These are phyloP conservation scores for Rubia occidens DNA, from an alignment of 305 asterid genomes.

Conservation along the genomic window DNA sequence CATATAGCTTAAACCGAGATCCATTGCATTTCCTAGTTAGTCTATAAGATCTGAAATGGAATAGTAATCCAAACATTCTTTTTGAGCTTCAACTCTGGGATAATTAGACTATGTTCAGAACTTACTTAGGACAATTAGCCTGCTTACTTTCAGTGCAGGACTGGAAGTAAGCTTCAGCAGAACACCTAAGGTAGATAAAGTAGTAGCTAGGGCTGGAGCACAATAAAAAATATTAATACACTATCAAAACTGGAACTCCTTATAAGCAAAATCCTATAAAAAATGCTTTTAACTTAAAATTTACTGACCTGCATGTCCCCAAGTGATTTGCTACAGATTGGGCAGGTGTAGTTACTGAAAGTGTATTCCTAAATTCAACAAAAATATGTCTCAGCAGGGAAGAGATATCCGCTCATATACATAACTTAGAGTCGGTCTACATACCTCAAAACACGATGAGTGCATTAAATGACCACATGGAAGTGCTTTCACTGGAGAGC, in stretches of 20 bases:
- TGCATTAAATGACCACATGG: slow-evolving; percentile 93
- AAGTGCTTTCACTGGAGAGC: slow-evolving; percentile 72
- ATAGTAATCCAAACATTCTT: background rate
- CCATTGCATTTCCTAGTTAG: background rate
- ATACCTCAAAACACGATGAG: slow-evolving; percentile 80
- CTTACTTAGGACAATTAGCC: background rate
- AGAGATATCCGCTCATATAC: background rate
- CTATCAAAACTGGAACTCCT: background rate
- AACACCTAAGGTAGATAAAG: background rate
- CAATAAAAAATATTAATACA: background rate
- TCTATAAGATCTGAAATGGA: background rate
- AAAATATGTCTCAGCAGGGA: slow-evolving; percentile 20
- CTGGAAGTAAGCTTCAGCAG: background rate
- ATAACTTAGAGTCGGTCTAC: slow-evolving; percentile 8
- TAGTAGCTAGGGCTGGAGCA: background rate
- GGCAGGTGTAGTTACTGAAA: slow-evolving; percentile 68
- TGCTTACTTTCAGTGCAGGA: background rate
- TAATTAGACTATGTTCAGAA: background rate
- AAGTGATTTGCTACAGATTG: slow-evolving; percentile 87
- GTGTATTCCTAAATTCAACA: slow-evolving; percentile 61
- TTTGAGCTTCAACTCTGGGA: background rate
- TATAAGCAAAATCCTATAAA: background rate
- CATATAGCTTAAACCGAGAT: background rate
- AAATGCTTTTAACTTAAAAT: background rate
- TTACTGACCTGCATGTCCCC: slow-evolving; percentile 88